Evolutionary conservation across 306 rosid species (phyloP).

Genomic region (Vigna hirtella): DNA sequence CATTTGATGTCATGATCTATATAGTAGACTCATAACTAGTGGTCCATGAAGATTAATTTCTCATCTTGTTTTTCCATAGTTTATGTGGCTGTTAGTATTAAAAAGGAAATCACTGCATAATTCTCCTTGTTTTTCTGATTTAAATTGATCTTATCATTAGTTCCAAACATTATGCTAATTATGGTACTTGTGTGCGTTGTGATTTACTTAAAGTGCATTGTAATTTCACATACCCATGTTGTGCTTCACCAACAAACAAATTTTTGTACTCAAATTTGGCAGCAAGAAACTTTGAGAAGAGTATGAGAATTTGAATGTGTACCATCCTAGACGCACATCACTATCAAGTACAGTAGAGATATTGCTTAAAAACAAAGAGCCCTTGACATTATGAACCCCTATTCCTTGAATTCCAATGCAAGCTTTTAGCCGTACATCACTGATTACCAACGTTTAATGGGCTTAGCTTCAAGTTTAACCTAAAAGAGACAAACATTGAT

Average conservation of each 20-base stretch:
- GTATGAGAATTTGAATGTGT: not conserved
- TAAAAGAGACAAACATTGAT: constrained; percentile 34
- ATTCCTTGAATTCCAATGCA: constrained; percentile 81
- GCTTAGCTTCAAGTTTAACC: constrained; percentile 56
- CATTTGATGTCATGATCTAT: constrained; percentile 27
- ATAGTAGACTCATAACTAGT: constrained; percentile 14
- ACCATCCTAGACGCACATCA: constrained; percentile 40
- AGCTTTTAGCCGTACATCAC: constrained; percentile 54
- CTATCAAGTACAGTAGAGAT: constrained; percentile 48
- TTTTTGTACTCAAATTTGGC: constrained; percentile 10
- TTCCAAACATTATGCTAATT: too few relatives aligned
- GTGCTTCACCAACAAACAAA: not conserved
- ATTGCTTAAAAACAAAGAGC: constrained; percentile 68
- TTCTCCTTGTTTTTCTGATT: not conserved
- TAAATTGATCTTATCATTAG: too few relatives aligned
- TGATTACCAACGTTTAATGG: constrained; percentile 36
- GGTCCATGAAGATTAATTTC: constrained; percentile 40
- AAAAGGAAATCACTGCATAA: not conserved
- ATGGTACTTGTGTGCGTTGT: not conserved
- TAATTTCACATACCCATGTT: not conserved
- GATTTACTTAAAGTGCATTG: not conserved
- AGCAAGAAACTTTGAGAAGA: constrained; percentile 26
- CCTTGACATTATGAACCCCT: constrained; percentile 42
- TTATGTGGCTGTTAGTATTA: constrained; percentile 11
- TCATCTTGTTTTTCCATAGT: not conserved